Conservation (phyloP, 345 rosid species). For the Barbarea vulgaris region DNA sequence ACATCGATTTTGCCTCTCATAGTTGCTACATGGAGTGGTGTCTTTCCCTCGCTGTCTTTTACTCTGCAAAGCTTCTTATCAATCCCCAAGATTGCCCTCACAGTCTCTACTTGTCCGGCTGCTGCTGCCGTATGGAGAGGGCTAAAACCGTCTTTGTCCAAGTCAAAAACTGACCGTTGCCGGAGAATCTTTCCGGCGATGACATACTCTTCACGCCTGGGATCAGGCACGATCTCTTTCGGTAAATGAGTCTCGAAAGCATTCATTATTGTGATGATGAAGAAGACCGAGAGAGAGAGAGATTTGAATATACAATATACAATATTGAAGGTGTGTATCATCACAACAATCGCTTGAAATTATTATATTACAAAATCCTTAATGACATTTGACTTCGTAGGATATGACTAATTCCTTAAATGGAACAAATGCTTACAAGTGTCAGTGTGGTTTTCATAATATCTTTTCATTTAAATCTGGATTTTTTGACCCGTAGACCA, state of each 20-base stretch:
- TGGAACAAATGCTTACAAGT: slow-evolving; percentile 21
- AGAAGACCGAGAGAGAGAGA: neutral
- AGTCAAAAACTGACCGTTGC: slow-evolving; percentile 42
- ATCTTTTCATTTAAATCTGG: neutral
- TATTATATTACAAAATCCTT: neutral
- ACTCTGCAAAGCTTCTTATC: slow-evolving; percentile 43
- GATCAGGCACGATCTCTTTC: slow-evolving; percentile 25
- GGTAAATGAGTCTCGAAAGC: slow-evolving; percentile 22
- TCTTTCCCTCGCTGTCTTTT: slow-evolving; percentile 44
- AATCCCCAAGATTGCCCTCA: slow-evolving; percentile 39
- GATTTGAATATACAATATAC: neutral
- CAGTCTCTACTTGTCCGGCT: slow-evolving; percentile 43
- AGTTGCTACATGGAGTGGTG: slow-evolving; percentile 48
- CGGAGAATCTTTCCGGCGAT: slow-evolving; percentile 39
- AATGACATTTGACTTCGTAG: slow-evolving; percentile 32
- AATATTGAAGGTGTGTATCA: neutral
- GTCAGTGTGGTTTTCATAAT: neutral
- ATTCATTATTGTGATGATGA: slow-evolving; percentile 22
- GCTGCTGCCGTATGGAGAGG: slow-evolving; percentile 53
- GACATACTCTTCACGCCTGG: slow-evolving; percentile 35
- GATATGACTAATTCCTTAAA: neutral
- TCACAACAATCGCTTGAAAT: neutral
- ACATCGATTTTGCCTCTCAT: slow-evolving; percentile 45
- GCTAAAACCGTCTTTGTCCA: slow-evolving; percentile 47
- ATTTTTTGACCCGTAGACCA: neutral